A percentile compares a stretch with the other conserved stretches of the same genome.
Conservation (phyloP, 495 filamentous ascomycete genomes). For the Trichoderma reesei region DNA sequence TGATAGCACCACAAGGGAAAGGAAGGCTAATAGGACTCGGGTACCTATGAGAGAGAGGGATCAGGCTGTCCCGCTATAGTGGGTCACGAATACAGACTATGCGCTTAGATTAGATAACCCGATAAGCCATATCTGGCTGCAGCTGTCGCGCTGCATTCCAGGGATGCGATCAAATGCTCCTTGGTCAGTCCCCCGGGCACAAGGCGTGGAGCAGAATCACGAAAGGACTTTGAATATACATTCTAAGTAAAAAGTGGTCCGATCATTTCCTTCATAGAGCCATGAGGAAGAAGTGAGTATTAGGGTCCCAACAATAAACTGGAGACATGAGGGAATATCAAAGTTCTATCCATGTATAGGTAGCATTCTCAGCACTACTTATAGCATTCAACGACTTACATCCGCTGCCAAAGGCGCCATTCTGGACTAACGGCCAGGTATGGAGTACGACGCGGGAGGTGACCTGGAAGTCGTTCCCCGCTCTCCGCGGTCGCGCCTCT, state of each 20-base stretch:
- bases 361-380: background rate
- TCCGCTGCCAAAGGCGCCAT: background rate
- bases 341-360: too few relatives aligned
- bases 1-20: background rate
- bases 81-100: background rate
- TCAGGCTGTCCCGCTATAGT: slow-evolving; percentile 3
- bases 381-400: background rate
- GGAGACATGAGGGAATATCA: too few relatives aligned
- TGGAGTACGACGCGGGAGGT: background rate
- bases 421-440: background rate
- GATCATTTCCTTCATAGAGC: too few relatives aligned
- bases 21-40: too few relatives aligned
- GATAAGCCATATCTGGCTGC: background rate
- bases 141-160: background rate
- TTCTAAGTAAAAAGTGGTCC: too few relatives aligned
- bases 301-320: too few relatives aligned
- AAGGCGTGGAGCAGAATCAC: too few relatives aligned
- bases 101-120: too few relatives aligned
- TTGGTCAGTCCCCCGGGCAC: too few relatives aligned
- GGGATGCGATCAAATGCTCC: background rate
- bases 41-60: background rate
- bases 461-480: background rate
- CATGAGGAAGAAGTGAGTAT: too few relatives aligned
- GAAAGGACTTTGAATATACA: too few relatives aligned
- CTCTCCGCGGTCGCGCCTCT: background rate